phyloP scores from a whole-genome alignment of 805 yeast species.

The Maudiozyma pseudohumilis region DNA sequence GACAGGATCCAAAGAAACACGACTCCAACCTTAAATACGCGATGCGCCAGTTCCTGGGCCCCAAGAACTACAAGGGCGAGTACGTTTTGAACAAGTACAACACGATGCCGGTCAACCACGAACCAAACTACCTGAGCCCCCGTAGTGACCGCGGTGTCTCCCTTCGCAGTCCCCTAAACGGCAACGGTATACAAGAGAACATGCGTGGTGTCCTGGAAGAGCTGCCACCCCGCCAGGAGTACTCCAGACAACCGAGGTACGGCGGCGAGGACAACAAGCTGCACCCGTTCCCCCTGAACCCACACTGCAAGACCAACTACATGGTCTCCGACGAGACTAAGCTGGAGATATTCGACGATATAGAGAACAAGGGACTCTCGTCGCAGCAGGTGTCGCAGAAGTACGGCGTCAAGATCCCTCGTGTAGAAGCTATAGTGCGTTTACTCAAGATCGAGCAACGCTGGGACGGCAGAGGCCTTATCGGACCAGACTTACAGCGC shows the following conservation, averaged over 20 bases:
- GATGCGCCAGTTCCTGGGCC: constrained; percentile 71
- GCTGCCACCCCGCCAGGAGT: neutral
- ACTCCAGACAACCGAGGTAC: constrained; percentile 2
- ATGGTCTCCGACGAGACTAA: constrained; percentile 52
- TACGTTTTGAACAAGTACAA: constrained; percentile 67
- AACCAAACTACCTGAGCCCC: constrained; percentile 63
- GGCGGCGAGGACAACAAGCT: constrained; percentile 22
- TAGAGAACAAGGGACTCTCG: constrained; percentile 41
- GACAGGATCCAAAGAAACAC: constrained; percentile 32
- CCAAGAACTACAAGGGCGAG: constrained; percentile 74
- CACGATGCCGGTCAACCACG: constrained; percentile 54
- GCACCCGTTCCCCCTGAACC: constrained; percentile 78
- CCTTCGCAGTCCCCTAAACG: constrained; percentile 28
- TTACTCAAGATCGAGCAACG: constrained; percentile 55
- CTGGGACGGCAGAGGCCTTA: constrained; percentile 44
- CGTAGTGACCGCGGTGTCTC: constrained; percentile 36
- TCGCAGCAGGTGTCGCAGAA: constrained; percentile 68
- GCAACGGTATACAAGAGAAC: constrained; percentile 21
- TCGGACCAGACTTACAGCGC: constrained; percentile 45
- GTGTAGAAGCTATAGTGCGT: constrained; percentile 80
- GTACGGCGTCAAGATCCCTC: constrained; percentile 70
- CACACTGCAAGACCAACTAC: constrained; percentile 56
- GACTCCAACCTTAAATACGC: constrained; percentile 51
- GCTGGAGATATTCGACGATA: constrained; percentile 47
- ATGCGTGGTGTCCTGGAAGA: constrained; percentile 13